These are phyloP conservation scores for Rickenella mellea DNA, from an alignment of 768 basidiomycete species.

Conservation along the genomic window DNA sequence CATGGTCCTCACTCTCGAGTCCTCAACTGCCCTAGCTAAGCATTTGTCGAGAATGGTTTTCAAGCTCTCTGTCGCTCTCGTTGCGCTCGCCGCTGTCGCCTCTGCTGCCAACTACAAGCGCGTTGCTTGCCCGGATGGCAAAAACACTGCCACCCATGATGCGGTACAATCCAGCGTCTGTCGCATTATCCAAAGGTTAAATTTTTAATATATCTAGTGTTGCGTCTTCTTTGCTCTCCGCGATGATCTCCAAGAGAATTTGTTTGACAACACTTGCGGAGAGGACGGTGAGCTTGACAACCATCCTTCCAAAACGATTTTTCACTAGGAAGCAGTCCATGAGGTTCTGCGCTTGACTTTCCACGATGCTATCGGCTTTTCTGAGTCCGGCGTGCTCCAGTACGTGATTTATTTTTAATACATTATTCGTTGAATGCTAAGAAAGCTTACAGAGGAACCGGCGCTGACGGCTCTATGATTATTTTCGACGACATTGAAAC, in stretches of 20 bases:
- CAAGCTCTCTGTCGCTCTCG: not conserved
- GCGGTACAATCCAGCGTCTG: constrained; percentile 1
- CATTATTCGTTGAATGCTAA: too few relatives aligned
- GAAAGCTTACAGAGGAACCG: constrained; percentile 19
- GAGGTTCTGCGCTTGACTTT: constrained; percentile 20
- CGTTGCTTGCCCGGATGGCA: constrained; percentile 20
- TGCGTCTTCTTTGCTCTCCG: constrained; percentile 22
- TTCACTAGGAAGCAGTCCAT: too few relatives aligned
- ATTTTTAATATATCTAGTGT: constrained; percentile 7
- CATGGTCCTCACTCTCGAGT: constrained; percentile 1
- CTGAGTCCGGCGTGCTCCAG: constrained; percentile 11
- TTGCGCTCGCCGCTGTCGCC: not conserved
- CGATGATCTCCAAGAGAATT: constrained; percentile 18
- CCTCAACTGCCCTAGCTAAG: not conserved
- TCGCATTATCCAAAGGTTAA: not conserved
- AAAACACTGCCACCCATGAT: constrained; percentile 17
- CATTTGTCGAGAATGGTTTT: not conserved
- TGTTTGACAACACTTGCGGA: constrained; percentile 21
- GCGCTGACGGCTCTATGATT: constrained; percentile 18
- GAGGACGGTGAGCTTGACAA: too few relatives aligned
- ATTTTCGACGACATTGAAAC: constrained; percentile 15
- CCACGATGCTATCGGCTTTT: constrained; percentile 37
- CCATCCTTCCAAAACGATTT: too few relatives aligned
- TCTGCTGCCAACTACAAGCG: constrained; percentile 1
- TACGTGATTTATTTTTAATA: too few relatives aligned